Evolutionary conservation across 352 stramenopile species (phyloP).

Genomic region (Phytophthora foliorum): DNA sequence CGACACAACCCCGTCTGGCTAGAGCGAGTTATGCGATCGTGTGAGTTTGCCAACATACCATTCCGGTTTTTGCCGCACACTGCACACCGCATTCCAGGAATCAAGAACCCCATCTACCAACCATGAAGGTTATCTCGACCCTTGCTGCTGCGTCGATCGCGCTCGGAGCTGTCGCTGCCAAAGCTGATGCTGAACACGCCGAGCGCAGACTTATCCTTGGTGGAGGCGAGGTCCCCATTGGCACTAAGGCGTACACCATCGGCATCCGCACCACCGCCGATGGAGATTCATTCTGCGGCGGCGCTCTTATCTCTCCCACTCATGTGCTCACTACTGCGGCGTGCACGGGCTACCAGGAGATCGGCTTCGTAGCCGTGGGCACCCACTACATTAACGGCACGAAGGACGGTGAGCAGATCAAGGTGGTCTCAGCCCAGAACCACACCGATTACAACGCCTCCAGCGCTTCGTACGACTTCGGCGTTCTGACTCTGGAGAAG

Average conservation of each 20-base stretch:
- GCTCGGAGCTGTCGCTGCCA: slow-evolving; percentile 6
- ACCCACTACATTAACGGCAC: slow-evolving; percentile 32
- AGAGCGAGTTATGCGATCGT: background rate
- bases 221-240: slow-evolving; percentile 37
- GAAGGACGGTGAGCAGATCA: slow-evolving; percentile 27
- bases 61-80: slow-evolving; percentile 23
- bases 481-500: slow-evolving; percentile 47
- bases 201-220: slow-evolving; percentile 44
- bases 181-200: slow-evolving; percentile 5
- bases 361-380: slow-evolving; percentile 19
- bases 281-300: slow-evolving; percentile 22
- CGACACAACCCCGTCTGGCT: background rate
- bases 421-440: slow-evolving; percentile 14
- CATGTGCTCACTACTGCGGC: slow-evolving; percentile 22
- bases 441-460: slow-evolving; percentile 14
- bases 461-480: slow-evolving; percentile 40
- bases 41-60: background rate
- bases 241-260: slow-evolving; percentile 43
- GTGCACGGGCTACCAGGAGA: slow-evolving; percentile 3
- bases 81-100: slow-evolving; percentile 19
- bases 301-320: slow-evolving; percentile 14
- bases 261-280: slow-evolving; percentile 30
- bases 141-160: slow-evolving; percentile 17
- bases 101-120: background rate
- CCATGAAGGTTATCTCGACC: slow-evolving; percentile 22